A percentile compares a stretch with the other conserved stretches of the same genome.
Evolutionary conservation across 345 rosid species (phyloP).

Genomic region (Dipteronia sinensis): DNA sequence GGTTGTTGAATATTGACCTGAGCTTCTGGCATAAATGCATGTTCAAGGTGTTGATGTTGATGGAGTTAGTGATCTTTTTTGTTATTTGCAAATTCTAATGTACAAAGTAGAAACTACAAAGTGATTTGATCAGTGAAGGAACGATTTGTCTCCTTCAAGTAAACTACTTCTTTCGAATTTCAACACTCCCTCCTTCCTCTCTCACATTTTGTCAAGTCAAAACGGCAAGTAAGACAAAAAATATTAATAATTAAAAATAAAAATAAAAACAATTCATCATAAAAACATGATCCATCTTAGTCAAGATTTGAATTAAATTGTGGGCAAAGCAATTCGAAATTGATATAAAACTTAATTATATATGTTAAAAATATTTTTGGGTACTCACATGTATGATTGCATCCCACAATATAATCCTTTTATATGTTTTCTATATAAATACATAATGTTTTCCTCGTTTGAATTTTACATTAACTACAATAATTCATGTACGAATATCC

Average conservation of each 20-base stretch:
- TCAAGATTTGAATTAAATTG: background rate
- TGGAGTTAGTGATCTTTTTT: background rate
- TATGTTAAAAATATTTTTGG: background rate
- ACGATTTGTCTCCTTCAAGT: background rate
- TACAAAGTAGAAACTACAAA: background rate
- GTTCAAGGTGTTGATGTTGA: background rate
- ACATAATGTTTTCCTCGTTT: too few relatives aligned
- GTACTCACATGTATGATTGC: background rate
- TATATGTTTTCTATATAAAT: background rate
- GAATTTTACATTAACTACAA: too few relatives aligned
- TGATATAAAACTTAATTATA: background rate
- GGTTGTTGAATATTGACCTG: background rate
- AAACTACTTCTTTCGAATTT: background rate
- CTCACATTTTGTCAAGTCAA: background rate
- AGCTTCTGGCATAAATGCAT: background rate
- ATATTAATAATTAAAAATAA: background rate
- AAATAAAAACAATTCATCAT: background rate
- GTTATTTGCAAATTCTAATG: background rate
- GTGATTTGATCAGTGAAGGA: background rate
- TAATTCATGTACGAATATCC: too few relatives aligned
- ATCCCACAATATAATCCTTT: background rate
- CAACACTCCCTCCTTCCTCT: background rate
- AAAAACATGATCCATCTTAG: background rate
- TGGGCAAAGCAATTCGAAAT: slow-evolving; percentile 3
- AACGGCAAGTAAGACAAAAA: background rate